Evolutionary conservation across 2,329 filamentous ascomycete genomes (phyloP).

Genomic region (Triangularia setosa): DNA sequence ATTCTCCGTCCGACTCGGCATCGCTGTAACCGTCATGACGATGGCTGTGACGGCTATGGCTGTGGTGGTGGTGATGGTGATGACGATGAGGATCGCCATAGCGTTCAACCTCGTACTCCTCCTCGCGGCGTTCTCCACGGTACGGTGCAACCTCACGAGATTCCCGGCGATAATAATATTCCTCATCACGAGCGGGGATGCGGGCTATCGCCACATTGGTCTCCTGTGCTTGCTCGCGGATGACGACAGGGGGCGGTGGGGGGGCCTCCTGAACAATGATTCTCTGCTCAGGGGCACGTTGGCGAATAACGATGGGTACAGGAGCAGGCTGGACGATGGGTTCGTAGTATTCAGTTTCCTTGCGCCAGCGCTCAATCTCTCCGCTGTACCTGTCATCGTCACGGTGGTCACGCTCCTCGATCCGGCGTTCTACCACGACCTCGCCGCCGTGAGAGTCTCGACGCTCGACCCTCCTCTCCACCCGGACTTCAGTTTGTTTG

Average conservation of each 20-base stretch:
- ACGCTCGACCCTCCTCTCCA: conserved; percentile 41
- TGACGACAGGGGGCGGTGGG: conserved; percentile 42
- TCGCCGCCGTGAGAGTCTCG: conserved; percentile 44
- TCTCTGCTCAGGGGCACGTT: conserved; percentile 41
- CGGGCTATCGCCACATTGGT: conserved; percentile 34
- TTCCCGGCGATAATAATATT: conserved; percentile 51
- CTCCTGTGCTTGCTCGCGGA: conserved; percentile 27
- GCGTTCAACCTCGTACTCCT: conserved; percentile 33
- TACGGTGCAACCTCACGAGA: conserved; percentile 41
- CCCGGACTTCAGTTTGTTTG: conserved; percentile 40
- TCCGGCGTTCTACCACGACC: conserved; percentile 51
- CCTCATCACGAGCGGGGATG: conserved; percentile 36
- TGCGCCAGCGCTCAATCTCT: conserved; percentile 56
- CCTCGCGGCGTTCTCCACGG: conserved; percentile 32
- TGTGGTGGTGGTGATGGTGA: conserved; percentile 36
- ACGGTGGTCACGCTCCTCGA: conserved; percentile 42
- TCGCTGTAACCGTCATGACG: conserved; percentile 34
- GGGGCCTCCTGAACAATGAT: conserved; percentile 47
- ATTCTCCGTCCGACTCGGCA: conserved; percentile 38
- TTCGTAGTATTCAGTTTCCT: conserved; percentile 60
- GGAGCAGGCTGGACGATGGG: conserved; percentile 41
- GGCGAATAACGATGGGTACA: conserved; percentile 41
- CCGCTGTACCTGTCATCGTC: conserved; percentile 34
- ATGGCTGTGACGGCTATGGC: conserved; percentile 33
- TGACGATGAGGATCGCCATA: conserved; percentile 30